Evolutionary conservation across 1,284 basidiomycete genomes (phyloP).

Genomic region (Puccinia horiana): DNA sequence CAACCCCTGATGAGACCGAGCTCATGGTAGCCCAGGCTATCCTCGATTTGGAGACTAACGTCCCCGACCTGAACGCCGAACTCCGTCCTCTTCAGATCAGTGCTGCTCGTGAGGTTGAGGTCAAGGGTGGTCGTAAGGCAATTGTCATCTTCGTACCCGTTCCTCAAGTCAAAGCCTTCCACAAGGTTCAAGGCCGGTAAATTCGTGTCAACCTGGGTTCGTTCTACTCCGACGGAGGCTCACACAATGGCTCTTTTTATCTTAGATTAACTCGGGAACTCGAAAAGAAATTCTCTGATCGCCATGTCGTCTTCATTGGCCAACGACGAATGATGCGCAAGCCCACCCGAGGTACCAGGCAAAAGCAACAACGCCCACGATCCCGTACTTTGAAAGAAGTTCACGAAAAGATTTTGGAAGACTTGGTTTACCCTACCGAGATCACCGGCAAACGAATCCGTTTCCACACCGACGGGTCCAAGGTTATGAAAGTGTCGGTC

Average conservation of each 20-base stretch:
- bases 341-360: slow-evolving; percentile 87
- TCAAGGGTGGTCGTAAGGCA: slow-evolving; percentile 94
- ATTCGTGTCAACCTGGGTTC: slow-evolving; percentile 27
- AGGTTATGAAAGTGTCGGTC: slow-evolving; percentile 55
- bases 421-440: slow-evolving; percentile 98
- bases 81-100: slow-evolving; percentile 94
- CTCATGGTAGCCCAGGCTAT: slow-evolving; percentile 90
- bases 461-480: slow-evolving; percentile 58
- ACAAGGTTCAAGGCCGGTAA: slow-evolving; percentile 95
- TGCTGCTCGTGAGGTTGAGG: slow-evolving; percentile 96
- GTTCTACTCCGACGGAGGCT: neutral
- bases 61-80: slow-evolving; percentile 95
- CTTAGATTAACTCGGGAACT: slow-evolving; percentile 92
- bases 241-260: neutral
- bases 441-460: slow-evolving; percentile 98
- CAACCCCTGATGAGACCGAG: slow-evolving; percentile 89
- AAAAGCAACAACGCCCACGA: slow-evolving; percentile 93
- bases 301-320: slow-evolving; percentile 97
- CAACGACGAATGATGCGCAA: slow-evolving; percentile 98
- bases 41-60: slow-evolving; percentile 95
- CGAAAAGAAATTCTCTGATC: slow-evolving; percentile 99
- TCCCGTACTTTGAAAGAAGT: slow-evolving; percentile 95
- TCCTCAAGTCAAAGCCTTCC: slow-evolving; percentile 97
- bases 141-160: slow-evolving; percentile 98
- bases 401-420: slow-evolving; percentile 97